Percentiles rank a stretch among this genome's conserved stretches.
These are phyloP conservation scores for Blastocystis sp. DNA, from an alignment of 352 stramenopile genomes.

Conservation along the genomic window DNA sequence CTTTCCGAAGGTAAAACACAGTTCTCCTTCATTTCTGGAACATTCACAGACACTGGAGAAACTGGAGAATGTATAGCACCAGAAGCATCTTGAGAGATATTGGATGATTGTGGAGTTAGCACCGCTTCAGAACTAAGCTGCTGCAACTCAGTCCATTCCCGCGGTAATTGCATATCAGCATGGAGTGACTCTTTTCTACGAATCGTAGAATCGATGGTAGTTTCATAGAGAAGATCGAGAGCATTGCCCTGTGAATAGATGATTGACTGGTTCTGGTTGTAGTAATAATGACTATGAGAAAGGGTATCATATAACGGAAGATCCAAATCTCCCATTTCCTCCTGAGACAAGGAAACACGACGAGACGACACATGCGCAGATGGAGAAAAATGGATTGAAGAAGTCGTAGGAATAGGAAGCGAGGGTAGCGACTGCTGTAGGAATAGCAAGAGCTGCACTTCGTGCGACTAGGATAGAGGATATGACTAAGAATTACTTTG, in stretches of 20 bases:
- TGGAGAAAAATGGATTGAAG: background rate
- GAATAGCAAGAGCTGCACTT: conserved; percentile 10
- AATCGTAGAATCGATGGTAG: background rate
- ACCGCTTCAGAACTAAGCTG: no score
- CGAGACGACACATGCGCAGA: background rate
- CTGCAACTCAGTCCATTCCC: background rate
- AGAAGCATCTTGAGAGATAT: no score
- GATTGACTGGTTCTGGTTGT: conserved; percentile 28
- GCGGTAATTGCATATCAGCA: background rate
- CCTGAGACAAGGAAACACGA: background rate
- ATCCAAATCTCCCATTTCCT: background rate
- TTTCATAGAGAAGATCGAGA: conserved; percentile 17
- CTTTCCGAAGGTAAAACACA: no score
- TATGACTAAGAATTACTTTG: background rate
- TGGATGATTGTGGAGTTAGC: no score
- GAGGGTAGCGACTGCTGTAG: background rate
- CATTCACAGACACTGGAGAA: no score
- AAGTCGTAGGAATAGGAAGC: background rate
- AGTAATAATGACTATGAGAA: conserved; percentile 15
- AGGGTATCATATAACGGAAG: background rate
- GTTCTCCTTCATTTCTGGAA: no score
- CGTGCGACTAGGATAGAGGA: background rate
- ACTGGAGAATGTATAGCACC: no score
- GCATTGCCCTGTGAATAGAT: conserved; percentile 23
- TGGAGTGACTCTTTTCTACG: background rate